Base-by-base conservation (phyloP, 1,284 basidiomycete genomes). In the Ustilago esculenta region DNA sequence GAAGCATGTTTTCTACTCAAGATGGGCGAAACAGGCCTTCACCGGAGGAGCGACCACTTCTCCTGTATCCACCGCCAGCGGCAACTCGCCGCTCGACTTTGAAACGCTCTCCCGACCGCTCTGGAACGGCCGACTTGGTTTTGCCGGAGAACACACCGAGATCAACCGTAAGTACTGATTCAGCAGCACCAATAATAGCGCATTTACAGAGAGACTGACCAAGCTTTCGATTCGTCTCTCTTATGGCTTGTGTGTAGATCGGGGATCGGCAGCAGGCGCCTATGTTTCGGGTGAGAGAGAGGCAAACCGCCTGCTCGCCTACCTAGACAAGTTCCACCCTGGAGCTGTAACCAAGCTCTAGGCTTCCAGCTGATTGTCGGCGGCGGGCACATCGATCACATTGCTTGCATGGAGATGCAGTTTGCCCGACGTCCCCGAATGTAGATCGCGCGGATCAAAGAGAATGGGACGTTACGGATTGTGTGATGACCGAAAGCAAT, bases 121-220 rank as follows among this genome's bases (percentile, higher is more conserved):
- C 4, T 86, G 85, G 84, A 80, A 68, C 3, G 84, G 84, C 0
- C 63, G 72, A 3, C 76, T 86, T 1, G 84, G 84, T 0, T 86
- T 85, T 32, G 85, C 85, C 14, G 86, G 86, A 11, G 86, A 86
- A 75, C 85, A 85, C 52, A 86, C 85, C 4, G 84, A 85, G 53
- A 75, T 85, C 61, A 83, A 86, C 40, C 83, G 84, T 54, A 59
- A 55, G 63, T 66, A 44, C 14, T 6, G 27, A 29, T 6, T 12
- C 27, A 12, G 7, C 27, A 29, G n/a, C n/a, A n/a, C n/a, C n/a
- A n/a, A n/a, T n/a, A n/a, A n/a, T n/a, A n/a, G n/a, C n/a, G n/a
- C n/a, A n/a, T n/a, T n/a, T n/a, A n/a, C n/a, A n/a, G n/a, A n/a
- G 39, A 30, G 9, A 23, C 47, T 48, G 34, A 47, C 24, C 24